Percentiles rank a stretch among this genome's conserved stretches.
phyloP scores from a whole-genome alignment of 2,329 filamentous ascomycete genomes.

The Cytospora piceae region DNA sequence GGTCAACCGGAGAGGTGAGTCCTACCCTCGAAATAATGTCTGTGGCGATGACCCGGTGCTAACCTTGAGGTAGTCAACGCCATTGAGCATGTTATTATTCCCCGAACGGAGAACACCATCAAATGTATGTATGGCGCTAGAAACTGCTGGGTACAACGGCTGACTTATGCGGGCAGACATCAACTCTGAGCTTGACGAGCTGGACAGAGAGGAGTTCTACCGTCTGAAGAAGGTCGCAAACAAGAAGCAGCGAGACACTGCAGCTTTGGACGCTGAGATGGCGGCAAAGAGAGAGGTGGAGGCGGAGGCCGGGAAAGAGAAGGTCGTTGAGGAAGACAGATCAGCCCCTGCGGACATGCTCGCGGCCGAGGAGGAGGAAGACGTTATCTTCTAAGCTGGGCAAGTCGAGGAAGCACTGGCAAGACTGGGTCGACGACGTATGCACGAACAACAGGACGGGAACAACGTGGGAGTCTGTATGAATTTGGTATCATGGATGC shows the following conservation, averaged over 20 bases:
- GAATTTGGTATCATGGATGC: conserved; percentile 33
- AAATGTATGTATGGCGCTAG: conserved; percentile 65
- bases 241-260: conserved; percentile 80
- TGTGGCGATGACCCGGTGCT: conserved; percentile 36
- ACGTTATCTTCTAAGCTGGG: conserved; percentile 75
- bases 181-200: conserved; percentile 96
- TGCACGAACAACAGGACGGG: conserved; percentile 15
- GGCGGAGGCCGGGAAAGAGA: conserved; percentile 46
- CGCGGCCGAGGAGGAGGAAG: conserved; percentile 76
- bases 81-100: conserved; percentile 96
- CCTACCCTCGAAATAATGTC: neutral
- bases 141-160: neutral
- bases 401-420: neutral
- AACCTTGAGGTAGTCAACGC: conserved; percentile 72
- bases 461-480: conserved; percentile 22
- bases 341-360: conserved; percentile 66
- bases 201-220: conserved; percentile 98
- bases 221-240: conserved; percentile 90
- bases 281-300: conserved; percentile 68
- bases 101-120: conserved; percentile 98
- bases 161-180: conserved; percentile 64
- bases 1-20: conserved; percentile 86
- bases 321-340: conserved; percentile 44
- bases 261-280: conserved; percentile 73
- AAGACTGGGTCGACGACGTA: conserved; percentile 18